Base-by-base conservation (phyloP, 768 basidiomycete species). In the Amanita inopinata region DNA sequence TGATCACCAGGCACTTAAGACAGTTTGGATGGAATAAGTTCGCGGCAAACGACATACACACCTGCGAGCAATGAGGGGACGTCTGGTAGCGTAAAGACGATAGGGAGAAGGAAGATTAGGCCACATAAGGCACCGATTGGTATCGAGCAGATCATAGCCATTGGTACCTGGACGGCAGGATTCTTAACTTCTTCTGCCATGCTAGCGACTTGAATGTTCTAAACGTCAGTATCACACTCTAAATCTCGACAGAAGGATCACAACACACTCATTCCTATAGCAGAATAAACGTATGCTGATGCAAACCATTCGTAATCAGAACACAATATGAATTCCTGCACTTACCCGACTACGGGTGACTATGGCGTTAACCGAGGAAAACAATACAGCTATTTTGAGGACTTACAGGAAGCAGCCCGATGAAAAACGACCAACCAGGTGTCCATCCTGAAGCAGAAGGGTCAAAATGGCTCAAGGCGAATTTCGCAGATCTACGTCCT, bases 111-210 rank as follows among this genome's bases (percentile, higher is more conserved):
- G 52, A 71, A 80, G 4, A 74, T 31, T 1, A 81, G 47, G 0
- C 79, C 80, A 15, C 57, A 59, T 7, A 78, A 49, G 18, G 70
- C 58, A 5, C 72, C 67, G 38, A 76, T 74, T 0, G 75, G 75
- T 24, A 78, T 59, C 0, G 71, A 72, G 61, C 67, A 69, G 7
- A 66, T 60, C 19, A 82, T 67, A 1, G 78, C 78, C 32, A 58
- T 59, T 0, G 79, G 79, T 7, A 81, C 66, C 40, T 77, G 66
- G 8, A 63, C 49, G 1, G 70, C 62, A 0, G 79, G 80, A 39
- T 78, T 63, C 37, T 71, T 70, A 1, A 80, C 79, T 56, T 83
- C 80, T 53, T 81, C 80, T 2, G 78, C 74, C 73, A 83, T 74
- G 48, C 73, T 78, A 11, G 78, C 65, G 28, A 80, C 74, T 78